phyloP scores from a whole-genome alignment of 352 stramenopile species.

The Phytopythium sindhum region DNA sequence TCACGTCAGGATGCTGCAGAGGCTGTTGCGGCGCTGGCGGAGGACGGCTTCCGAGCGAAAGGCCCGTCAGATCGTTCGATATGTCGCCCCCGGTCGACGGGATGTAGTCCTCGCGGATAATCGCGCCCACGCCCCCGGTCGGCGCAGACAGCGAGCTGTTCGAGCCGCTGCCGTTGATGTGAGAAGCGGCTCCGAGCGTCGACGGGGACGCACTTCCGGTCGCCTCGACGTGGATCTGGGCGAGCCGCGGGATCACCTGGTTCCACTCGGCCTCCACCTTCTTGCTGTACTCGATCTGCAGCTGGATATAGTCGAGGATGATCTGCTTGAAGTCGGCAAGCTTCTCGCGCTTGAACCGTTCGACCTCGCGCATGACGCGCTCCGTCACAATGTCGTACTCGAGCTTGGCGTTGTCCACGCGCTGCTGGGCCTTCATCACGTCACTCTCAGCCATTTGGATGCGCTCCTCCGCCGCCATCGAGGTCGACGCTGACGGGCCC shows the following conservation, averaged over 20 bases:
- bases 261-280: constrained; percentile 85
- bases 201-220: constrained; percentile 1
- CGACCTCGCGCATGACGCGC: constrained; percentile 95
- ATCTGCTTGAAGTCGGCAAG: constrained; percentile 94
- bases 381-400: constrained; percentile 94
- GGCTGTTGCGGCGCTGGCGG: not conserved
- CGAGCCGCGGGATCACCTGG: constrained; percentile 68
- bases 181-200: not conserved
- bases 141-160: not conserved
- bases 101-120: constrained; percentile 81
- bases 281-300: constrained; percentile 97
- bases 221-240: constrained; percentile 68
- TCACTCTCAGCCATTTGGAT: constrained; percentile 85
- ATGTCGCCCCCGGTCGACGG: constrained; percentile 46
- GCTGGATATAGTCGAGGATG: constrained; percentile 95
- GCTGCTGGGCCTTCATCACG: constrained; percentile 76
- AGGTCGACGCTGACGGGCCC: constrained; percentile 34
- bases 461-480: constrained; percentile 59
- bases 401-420: constrained; percentile 86
- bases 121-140: constrained; percentile 11
- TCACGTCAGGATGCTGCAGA: constrained; percentile 29
- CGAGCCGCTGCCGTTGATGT: not conserved
- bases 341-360: constrained; percentile 96
- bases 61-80: constrained; percentile 42
- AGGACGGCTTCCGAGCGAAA: constrained; percentile 37